A percentile compares a stretch with the other conserved stretches of the same genome.
Evolutionary conservation across 345 rosid genomes (phyloP).

Genomic region (Arabis hirsuta): DNA sequence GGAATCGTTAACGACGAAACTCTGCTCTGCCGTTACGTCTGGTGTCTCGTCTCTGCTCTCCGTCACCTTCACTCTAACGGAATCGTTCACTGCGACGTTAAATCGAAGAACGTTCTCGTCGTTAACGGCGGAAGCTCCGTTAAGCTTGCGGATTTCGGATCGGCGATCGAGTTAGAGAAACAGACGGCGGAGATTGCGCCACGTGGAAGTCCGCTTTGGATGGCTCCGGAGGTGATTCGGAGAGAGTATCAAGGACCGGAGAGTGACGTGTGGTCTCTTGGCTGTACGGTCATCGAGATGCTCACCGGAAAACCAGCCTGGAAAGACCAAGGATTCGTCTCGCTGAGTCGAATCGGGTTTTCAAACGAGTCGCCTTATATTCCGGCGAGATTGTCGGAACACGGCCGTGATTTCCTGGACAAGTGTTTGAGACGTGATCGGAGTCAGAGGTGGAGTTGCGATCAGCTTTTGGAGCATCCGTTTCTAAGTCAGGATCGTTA

Average conservation of each 20-base stretch:
- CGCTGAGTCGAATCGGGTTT: conserved; percentile 61
- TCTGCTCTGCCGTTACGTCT: conserved; percentile 48
- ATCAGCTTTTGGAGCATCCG: conserved; percentile 68
- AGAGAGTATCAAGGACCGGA: conserved; percentile 72
- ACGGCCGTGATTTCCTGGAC: conserved; percentile 63
- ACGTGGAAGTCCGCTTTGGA: conserved; percentile 91
- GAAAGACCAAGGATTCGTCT: conserved; percentile 62
- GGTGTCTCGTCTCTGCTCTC: conserved; percentile 68
- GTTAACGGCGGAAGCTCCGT: conserved; percentile 41
- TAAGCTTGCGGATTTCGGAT: conserved; percentile 84
- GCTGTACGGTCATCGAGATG: conserved; percentile 81
- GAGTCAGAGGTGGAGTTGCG: conserved; percentile 71
- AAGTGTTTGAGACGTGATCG: conserved; percentile 64
- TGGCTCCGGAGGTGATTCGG: conserved; percentile 90
- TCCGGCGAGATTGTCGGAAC: conserved; percentile 54
- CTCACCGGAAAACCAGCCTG: conserved; percentile 71
- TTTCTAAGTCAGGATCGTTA: conserved; percentile 49
- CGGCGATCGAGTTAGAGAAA: conserved; percentile 44
- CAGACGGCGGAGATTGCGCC: conserved; percentile 38
- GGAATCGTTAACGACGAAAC: conserved; percentile 45
- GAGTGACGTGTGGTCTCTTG: conserved; percentile 85
- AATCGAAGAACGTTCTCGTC: conserved; percentile 66
- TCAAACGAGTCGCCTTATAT: conserved; percentile 56
- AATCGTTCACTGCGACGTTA: conserved; percentile 81
- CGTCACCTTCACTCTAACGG: conserved; percentile 58